These are phyloP conservation scores for Neocatenulostroma microsporum DNA, from an alignment of 2,329 filamentous ascomycete genomes.

Conservation along the genomic window DNA sequence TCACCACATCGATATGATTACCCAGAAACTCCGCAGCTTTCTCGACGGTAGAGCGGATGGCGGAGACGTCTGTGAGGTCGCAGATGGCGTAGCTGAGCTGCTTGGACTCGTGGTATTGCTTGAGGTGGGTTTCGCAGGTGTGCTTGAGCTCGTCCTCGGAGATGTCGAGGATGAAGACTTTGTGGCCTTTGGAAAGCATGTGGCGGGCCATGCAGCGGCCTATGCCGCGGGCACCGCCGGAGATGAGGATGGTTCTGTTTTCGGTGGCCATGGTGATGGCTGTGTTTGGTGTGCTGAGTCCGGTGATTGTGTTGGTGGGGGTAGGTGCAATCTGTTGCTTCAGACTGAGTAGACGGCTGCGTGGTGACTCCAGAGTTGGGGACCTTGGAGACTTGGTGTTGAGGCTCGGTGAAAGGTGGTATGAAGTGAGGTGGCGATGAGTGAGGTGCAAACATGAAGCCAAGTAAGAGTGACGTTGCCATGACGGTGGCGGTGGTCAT, in stretches of 20 bases:
- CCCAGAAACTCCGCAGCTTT: constrained; percentile 28
- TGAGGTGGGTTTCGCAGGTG: constrained; percentile 25
- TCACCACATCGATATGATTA: constrained; percentile 29
- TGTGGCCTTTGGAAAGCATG: constrained; percentile 31
- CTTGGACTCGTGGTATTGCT: constrained; percentile 15
- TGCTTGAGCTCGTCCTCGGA: constrained; percentile 32
- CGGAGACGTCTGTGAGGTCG: constrained; percentile 27
- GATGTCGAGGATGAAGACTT: constrained; percentile 35
- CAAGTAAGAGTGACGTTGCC: too few species aligned
- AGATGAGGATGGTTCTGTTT: constrained; percentile 16
- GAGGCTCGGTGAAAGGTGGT: too few species aligned
- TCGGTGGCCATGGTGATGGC: too few species aligned
- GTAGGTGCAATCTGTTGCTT: too few species aligned
- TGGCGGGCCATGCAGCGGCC: constrained; percentile 28
- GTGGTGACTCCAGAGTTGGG: too few species aligned
- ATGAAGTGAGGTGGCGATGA: too few species aligned
- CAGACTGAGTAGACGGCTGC: too few species aligned
- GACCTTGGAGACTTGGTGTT: too few species aligned
- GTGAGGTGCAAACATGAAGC: too few species aligned
- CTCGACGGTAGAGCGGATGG: constrained; percentile 26
- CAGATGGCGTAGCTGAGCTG: constrained; percentile 18
- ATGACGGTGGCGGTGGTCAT: too few species aligned
- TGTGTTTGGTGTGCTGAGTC: too few species aligned
- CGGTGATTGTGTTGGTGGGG: too few species aligned
- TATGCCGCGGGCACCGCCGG: constrained; percentile 29